Conservation (phyloP, 495 filamentous ascomycete species). For the Penicillium maclennaniae region DNA sequence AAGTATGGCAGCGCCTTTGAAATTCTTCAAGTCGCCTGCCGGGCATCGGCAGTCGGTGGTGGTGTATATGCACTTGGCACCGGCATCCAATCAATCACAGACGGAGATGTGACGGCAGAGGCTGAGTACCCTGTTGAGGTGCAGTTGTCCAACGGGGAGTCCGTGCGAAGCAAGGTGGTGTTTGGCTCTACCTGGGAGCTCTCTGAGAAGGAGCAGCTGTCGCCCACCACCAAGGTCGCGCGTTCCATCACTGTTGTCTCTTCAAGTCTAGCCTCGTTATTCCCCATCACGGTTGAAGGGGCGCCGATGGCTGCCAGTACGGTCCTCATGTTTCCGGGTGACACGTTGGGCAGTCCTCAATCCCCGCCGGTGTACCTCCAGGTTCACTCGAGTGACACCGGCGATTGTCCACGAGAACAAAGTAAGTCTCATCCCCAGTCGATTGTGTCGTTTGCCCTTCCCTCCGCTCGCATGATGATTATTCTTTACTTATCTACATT, state of each 20-base stretch:
- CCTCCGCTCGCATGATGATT: constrained; percentile 69
- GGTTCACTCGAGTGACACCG: constrained; percentile 79
- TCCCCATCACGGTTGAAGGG: constrained; percentile 69
- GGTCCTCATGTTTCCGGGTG: constrained; percentile 65
- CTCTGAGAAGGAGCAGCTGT: constrained; percentile 15
- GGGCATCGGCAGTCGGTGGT: constrained; percentile 88
- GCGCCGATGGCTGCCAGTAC: constrained; percentile 69
- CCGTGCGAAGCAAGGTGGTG: constrained; percentile 53
- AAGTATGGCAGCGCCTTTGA: constrained; percentile 95
- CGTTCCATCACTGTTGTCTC: constrained; percentile 61
- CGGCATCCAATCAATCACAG: constrained; percentile 45
- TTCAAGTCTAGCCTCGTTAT: constrained; percentile 61
- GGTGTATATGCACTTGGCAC: constrained; percentile 82
- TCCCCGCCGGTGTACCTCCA: constrained; percentile 65
- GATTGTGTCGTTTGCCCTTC: constrained; percentile 10
- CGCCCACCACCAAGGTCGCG: constrained; percentile 28
- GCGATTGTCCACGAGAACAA: constrained; percentile 82
- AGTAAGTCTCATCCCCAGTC: constrained; percentile 58
- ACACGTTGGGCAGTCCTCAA: constrained; percentile 37
- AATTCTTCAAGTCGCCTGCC: constrained; percentile 86
- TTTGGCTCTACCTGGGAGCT: constrained; percentile 49
- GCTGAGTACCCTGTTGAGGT: constrained; percentile 36
- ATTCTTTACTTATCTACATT: constrained; percentile 98
- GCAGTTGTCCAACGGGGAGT: constrained; percentile 56
- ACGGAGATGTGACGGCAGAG: constrained; percentile 18